Percentiles rank a stretch among this genome's conserved stretches.
Conservation (phyloP, 129 eudicot genomes). For the carrot (Daucus carota) region DNA sequence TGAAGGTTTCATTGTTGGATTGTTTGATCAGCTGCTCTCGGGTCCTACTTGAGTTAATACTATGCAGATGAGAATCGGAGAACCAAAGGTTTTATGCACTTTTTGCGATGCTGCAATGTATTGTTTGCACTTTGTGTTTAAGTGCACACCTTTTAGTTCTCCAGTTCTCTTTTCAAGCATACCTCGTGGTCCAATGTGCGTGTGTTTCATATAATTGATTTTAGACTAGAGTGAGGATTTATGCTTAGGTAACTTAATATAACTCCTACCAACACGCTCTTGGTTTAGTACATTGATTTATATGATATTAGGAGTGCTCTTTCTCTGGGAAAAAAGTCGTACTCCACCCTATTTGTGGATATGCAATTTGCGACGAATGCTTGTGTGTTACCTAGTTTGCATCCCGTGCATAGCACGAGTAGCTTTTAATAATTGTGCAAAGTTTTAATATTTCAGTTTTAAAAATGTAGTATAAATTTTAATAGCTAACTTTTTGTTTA, state of each 20-base stretch:
- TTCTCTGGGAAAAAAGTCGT: background rate
- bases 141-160: background rate
- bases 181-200: background rate
- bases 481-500: too few species aligned
- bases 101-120: background rate
- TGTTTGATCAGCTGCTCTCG: background rate
- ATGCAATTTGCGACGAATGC: background rate
- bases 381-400: too few species aligned
- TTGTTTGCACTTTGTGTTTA: background rate
- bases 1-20: background rate
- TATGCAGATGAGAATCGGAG: background rate
- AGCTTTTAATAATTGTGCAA: too few species aligned
- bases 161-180: background rate
- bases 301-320: background rate
- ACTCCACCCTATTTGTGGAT: background rate
- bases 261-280: background rate
- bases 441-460: too few species aligned
- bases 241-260: background rate
- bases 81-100: background rate
- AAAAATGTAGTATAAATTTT: too few species aligned
- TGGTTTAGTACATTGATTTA: background rate
- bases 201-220: background rate
- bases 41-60: background rate
- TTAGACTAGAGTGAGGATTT: background rate
- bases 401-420: too few species aligned